Percentiles rank a stretch among this genome's conserved stretches.
Conservation (phyloP, 495 filamentous ascomycete species). For the Hypoxylon lienhwacheense region DNA sequence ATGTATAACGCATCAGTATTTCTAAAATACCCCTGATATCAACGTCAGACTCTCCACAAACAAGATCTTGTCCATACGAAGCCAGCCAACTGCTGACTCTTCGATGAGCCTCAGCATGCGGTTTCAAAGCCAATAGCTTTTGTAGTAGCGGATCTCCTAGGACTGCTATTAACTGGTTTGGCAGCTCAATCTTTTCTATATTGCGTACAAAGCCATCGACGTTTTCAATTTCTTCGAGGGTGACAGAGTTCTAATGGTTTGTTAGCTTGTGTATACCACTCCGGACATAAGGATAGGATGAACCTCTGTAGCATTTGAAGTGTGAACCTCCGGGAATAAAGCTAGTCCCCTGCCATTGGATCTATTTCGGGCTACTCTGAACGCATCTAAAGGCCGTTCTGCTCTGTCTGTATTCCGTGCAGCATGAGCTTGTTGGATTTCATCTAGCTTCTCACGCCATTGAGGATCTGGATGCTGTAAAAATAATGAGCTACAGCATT, state of each 20-base stretch:
- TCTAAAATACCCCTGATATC: conserved; percentile 59
- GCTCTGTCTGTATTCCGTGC: conserved; percentile 45
- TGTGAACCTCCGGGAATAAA: conserved; percentile 70
- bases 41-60: conserved; percentile 53
- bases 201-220: conserved; percentile 72
- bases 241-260: conserved; percentile 57
- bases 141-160: conserved; percentile 77
- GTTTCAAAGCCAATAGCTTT: conserved; percentile 68
- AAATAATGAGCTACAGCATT: conserved; percentile 3
- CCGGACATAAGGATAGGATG: conserved; percentile 2
- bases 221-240: conserved; percentile 77
- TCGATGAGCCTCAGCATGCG: conserved; percentile 56
- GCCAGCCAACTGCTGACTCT: conserved; percentile 69
- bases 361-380: conserved; percentile 56
- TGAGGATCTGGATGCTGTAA: conserved; percentile 70
- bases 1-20: conserved; percentile 60
- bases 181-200: conserved; percentile 77
- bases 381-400: conserved; percentile 47
- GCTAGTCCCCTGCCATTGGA: conserved; percentile 44
- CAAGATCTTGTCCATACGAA: conserved; percentile 61
- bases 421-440: conserved; percentile 63
- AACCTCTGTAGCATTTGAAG: conserved; percentile 69
- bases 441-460: conserved; percentile 70
- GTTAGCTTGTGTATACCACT: conserved; percentile 13
- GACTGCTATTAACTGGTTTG: conserved; percentile 77